These are phyloP conservation scores for Didymella lethalis DNA, from an alignment of 2,329 filamentous ascomycete genomes.

Conservation along the genomic window DNA sequence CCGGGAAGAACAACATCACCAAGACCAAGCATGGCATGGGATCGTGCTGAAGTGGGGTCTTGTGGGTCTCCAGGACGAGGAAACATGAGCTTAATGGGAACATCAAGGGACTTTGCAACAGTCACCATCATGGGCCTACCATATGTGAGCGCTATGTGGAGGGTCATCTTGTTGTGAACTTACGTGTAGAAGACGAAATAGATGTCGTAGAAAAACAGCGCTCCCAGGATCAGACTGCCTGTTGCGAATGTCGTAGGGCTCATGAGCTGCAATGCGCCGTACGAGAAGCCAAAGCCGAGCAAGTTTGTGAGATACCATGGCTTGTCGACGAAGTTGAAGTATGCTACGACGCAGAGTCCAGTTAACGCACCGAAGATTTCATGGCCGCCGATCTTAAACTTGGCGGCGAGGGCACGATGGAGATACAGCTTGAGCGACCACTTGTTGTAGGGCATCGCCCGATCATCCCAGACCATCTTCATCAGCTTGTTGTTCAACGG, in stretches of 20 bases:
- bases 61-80: conserved; percentile 66
- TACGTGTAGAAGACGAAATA: conserved; percentile 88
- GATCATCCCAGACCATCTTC: conserved; percentile 63
- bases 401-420: conserved; percentile 59
- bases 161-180: conserved; percentile 42
- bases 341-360: conserved; percentile 65
- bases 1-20: conserved; percentile 95
- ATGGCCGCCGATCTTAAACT: conserved; percentile 62
- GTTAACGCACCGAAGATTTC: conserved; percentile 65
- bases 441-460: conserved; percentile 59
- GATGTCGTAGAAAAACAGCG: conserved; percentile 94
- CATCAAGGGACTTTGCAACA: conserved; percentile 87
- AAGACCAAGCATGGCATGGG: conserved; percentile 80
- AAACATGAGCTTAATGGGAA: conserved; percentile 91
- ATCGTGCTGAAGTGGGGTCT: conserved; percentile 51
- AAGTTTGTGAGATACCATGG: conserved; percentile 82
- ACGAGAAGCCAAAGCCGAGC: conserved; percentile 86
- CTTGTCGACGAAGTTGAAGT: conserved; percentile 69
- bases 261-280: conserved; percentile 80
- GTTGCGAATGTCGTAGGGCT: conserved; percentile 89
- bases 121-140: conserved; percentile 79
- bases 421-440: conserved; percentile 62
- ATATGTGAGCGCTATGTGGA: neutral
- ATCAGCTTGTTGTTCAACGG: conserved; percentile 52
- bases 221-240: conserved; percentile 77